A percentile compares a stretch with the other conserved stretches of the same genome.
Evolutionary conservation across 2,329 filamentous ascomycete species (phyloP).

Genomic region (Aspergillus novoparasiticus): DNA sequence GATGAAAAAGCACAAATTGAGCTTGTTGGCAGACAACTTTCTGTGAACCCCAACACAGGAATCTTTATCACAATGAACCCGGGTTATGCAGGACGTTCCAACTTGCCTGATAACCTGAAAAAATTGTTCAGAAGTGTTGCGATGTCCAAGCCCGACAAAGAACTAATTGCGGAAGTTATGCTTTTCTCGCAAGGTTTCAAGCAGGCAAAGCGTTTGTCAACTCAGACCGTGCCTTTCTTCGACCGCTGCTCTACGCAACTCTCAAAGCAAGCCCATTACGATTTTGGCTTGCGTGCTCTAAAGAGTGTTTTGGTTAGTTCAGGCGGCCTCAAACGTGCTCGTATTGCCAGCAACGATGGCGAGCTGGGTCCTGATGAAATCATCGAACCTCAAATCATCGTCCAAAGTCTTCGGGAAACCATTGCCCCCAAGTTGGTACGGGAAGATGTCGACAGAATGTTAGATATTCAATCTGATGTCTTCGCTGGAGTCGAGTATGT

Average conservation of each 20-base stretch:
- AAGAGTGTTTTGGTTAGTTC: slow-evolving; percentile 99
- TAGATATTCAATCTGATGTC: slow-evolving; percentile 75
- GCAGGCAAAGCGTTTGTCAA: slow-evolving; percentile 89
- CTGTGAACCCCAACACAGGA: slow-evolving; percentile 89
- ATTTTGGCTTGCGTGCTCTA: slow-evolving; percentile 94
- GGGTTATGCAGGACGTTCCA: slow-evolving; percentile 96
- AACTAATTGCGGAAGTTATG: slow-evolving; percentile 99
- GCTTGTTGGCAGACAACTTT: slow-evolving; percentile 85
- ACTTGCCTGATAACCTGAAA: slow-evolving; percentile 98
- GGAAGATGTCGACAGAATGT: slow-evolving; percentile 86
- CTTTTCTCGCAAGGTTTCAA: slow-evolving; percentile 99
- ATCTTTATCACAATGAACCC: slow-evolving; percentile 99
- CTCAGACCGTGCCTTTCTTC: slow-evolving; percentile 97
- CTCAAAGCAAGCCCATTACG: slow-evolving; percentile 97
- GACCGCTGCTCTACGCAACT: slow-evolving; percentile 79
- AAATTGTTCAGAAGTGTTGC: slow-evolving; percentile 98
- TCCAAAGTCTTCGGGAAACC: slow-evolving; percentile 97
- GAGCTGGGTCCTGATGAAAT: slow-evolving; percentile 67
- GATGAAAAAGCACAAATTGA: slow-evolving; percentile 90
- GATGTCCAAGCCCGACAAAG: slow-evolving; percentile 99
- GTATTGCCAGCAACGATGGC: slow-evolving; percentile 63
- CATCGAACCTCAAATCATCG: slow-evolving; percentile 94
- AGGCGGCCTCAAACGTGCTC: slow-evolving; percentile 87
- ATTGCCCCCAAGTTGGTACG: slow-evolving; percentile 97
- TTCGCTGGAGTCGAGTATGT: slow-evolving; percentile 95